A percentile compares a stretch with the other conserved stretches of the same genome.
Evolutionary conservation across 768 basidiomycete species (phyloP).

Genomic region (Crassisporium funariophilum): DNA sequence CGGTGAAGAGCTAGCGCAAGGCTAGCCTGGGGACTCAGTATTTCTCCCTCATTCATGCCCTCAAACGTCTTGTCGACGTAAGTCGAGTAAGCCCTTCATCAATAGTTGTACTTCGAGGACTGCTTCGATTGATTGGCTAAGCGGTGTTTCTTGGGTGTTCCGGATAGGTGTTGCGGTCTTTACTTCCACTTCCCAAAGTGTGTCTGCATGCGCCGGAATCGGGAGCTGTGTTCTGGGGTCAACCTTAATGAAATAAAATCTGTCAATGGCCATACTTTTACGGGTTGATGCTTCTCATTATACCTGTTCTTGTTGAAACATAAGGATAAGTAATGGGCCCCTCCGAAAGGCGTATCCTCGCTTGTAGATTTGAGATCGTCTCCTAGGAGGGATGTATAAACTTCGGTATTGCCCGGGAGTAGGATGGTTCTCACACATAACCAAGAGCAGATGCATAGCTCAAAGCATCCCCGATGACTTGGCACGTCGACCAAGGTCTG

Average conservation of each 20-base stretch:
- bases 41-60: constrained; percentile 1
- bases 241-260: constrained; percentile 45
- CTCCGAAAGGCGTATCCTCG: constrained; percentile 77
- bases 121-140: constrained; percentile 69
- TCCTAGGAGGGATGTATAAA: constrained; percentile 34
- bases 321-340: constrained; percentile 70
- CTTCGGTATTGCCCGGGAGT: constrained; percentile 2
- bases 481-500: constrained; percentile 79
- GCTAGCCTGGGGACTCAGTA: neutral
- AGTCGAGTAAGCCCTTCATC: constrained; percentile 83
- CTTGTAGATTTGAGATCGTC: constrained; percentile 79
- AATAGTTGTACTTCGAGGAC: constrained; percentile 80
- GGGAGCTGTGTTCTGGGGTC: constrained; percentile 76
- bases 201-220: constrained; percentile 76
- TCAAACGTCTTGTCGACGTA: constrained; percentile 72
- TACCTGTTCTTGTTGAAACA: constrained; percentile 88
- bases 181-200: constrained; percentile 87
- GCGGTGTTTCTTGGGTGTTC: constrained; percentile 75
- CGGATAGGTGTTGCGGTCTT: constrained; percentile 80
- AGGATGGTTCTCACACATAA: constrained; percentile 54
- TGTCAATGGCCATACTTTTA: constrained; percentile 2
- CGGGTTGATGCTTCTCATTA: constrained; percentile 9
- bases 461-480: constrained; percentile 77
- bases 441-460: constrained; percentile 82
- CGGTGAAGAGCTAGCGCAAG: constrained; percentile 28